A percentile compares a stretch with the other conserved stretches of the same genome.
phyloP scores from a whole-genome alignment of 1,284 basidiomycete genomes.

The Bothia castanella region DNA sequence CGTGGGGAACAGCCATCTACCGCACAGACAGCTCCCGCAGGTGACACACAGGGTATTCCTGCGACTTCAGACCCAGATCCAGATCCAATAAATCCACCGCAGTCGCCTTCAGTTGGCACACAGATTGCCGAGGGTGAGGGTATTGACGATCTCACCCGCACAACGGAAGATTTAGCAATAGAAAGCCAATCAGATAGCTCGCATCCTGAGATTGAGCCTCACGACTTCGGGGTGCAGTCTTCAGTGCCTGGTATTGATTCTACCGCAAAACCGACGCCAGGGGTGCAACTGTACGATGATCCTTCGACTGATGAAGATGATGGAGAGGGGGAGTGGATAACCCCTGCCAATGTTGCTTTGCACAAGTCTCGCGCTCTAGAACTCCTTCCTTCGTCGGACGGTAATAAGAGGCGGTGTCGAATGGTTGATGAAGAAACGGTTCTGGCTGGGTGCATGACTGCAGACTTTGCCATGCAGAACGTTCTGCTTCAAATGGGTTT shows the following conservation, averaged over 20 bases:
- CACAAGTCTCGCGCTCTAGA: slow-evolving; percentile 91
- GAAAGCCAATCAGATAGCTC: background rate
- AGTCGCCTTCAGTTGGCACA: background rate
- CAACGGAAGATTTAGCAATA: slow-evolving; percentile 14
- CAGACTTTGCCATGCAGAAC: slow-evolving; percentile 99
- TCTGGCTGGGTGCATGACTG: slow-evolving; percentile 88
- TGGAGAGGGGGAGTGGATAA: slow-evolving; percentile 96
- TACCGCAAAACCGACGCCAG: slow-evolving; percentile 8
- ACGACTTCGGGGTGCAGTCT: slow-evolving; percentile 1
- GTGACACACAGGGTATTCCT: slow-evolving; percentile 33
- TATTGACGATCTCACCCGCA: slow-evolving; percentile 13
- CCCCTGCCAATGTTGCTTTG: slow-evolving; percentile 79
- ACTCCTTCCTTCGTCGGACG: slow-evolving; percentile 55
- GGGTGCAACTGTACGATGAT: slow-evolving; percentile 59
- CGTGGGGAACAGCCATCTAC: slow-evolving; percentile 6
- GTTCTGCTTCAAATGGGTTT: slow-evolving; percentile 95
- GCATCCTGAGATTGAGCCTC: slow-evolving; percentile 1
- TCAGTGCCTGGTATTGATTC: slow-evolving; percentile 6
- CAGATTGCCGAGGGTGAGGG: background rate
- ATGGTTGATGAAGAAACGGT: slow-evolving; percentile 44
- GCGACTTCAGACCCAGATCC: background rate
- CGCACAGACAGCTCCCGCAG: slow-evolving; percentile 42
- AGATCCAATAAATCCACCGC: slow-evolving; percentile 3
- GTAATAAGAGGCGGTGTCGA: slow-evolving; percentile 40
- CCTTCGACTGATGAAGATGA: slow-evolving; percentile 68